Evolutionary conservation across 345 rosid genomes (phyloP).

Genomic region (Salix dunnii): DNA sequence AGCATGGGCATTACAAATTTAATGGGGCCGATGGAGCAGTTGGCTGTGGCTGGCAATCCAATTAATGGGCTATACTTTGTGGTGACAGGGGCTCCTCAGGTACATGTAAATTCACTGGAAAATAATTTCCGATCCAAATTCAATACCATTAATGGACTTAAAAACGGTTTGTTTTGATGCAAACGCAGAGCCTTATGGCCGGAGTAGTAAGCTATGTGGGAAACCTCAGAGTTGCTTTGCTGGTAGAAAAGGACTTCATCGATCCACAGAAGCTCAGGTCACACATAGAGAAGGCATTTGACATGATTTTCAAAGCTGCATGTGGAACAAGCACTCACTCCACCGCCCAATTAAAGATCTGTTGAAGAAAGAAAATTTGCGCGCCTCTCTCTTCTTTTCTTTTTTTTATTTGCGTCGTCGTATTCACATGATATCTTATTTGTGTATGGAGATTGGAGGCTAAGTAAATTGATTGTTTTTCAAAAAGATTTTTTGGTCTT

Average conservation of each 20-base stretch:
- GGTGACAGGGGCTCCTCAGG: constrained; percentile 42
- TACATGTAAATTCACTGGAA: not conserved
- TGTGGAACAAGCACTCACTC: not conserved
- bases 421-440: too few relatives aligned
- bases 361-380: too few relatives aligned
- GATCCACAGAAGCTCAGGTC: constrained; percentile 29
- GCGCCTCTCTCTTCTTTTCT: too few relatives aligned
- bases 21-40: constrained; percentile 38
- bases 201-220: constrained; percentile 38
- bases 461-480: too few relatives aligned
- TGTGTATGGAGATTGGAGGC: too few relatives aligned
- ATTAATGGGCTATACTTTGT: constrained; percentile 39
- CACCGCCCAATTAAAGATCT: not conserved
- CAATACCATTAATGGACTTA: not conserved
- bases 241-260: constrained; percentile 36
- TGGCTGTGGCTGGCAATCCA: constrained; percentile 42
- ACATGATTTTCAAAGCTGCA: constrained; percentile 27
- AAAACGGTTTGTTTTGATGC: not conserved
- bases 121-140: not conserved
- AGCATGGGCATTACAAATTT: constrained; percentile 43
- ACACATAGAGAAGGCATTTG: constrained; percentile 23
- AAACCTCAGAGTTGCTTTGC: constrained; percentile 27
- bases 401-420: too few relatives aligned
- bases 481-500: too few relatives aligned
- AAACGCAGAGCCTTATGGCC: constrained; percentile 20